A percentile compares a stretch with the other conserved stretches of the same genome.
phyloP scores from a whole-genome alignment of 1,139 yeast genomes.

The Suhomyces choctaworum region DNA sequence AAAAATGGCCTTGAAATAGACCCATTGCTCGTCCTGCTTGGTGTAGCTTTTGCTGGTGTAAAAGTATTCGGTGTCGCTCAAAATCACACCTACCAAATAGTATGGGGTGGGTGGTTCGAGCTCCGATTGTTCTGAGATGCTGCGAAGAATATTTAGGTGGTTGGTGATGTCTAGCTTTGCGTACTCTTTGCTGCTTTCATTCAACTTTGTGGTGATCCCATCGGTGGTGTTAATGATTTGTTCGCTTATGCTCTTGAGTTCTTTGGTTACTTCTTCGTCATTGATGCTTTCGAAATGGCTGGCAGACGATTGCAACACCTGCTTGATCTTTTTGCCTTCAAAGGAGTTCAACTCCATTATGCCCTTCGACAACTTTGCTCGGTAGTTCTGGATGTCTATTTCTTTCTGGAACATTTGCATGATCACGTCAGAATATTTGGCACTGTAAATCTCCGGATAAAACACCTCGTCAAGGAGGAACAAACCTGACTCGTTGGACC shows the following conservation, averaged over 20 bases:
- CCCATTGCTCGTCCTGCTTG: slow-evolving; percentile 16
- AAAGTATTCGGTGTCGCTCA: slow-evolving; percentile 33
- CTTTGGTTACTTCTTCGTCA: slow-evolving; percentile 23
- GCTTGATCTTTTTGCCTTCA: slow-evolving; percentile 37
- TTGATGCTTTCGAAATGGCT: slow-evolving; percentile 17
- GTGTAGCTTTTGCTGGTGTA: slow-evolving; percentile 14
- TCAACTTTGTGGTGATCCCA: slow-evolving; percentile 21
- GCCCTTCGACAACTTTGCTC: slow-evolving; percentile 22
- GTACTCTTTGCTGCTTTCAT: slow-evolving; percentile 20
- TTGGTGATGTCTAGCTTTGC: slow-evolving; percentile 25
- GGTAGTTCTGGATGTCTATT: slow-evolving; percentile 16
- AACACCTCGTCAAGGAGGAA: slow-evolving; percentile 27
- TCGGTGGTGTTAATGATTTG: slow-evolving; percentile 19
- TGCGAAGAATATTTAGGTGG: slow-evolving; percentile 23
- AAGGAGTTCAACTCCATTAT: slow-evolving; percentile 35
- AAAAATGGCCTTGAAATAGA: slow-evolving; percentile 14
- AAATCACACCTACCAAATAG: slow-evolving; percentile 28
- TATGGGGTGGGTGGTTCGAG: slow-evolving; percentile 23
- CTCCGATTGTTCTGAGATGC: slow-evolving; percentile 12
- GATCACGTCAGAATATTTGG: slow-evolving; percentile 22
- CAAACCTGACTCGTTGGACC: slow-evolving; percentile 14
- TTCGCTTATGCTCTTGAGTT: slow-evolving; percentile 24
- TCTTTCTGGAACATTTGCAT: slow-evolving; percentile 22
- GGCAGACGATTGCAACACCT: slow-evolving; percentile 25
- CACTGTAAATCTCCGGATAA: slow-evolving; percentile 35